Evolutionary conservation across 2,329 filamentous ascomycete species (phyloP), one percentile per base, ranked within the genome.

Genomic region (Phialemoniopsis sp.): DNA sequence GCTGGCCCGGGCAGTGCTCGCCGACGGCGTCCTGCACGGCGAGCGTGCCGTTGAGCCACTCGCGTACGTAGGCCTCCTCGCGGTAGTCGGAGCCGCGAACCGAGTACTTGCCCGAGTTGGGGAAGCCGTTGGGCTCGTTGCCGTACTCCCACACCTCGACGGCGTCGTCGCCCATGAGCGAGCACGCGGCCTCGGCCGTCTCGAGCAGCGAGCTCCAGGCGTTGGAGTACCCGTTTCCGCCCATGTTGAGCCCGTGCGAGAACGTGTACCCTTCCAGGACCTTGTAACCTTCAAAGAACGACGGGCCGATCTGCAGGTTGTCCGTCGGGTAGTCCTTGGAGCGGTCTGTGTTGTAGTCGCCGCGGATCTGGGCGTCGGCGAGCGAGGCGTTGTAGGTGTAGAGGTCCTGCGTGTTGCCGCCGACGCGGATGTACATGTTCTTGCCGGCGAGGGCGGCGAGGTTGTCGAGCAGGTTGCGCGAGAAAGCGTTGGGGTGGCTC

Each of bases 381-480:
- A 80, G 68, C 5, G 66, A 68, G 2, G 67, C 58, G 46, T 82
- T 70, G 56, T 78, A 83, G 28, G 26, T 17, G 34, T 34, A 31
- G 21, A 39, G 38, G 18, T 41, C 34, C 36, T 32, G 31, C 18
- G 40, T 36, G 37, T 42, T 42, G 13, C 40, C 40, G n/a, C 40
- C 40, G 13, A 42, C 37, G 13, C 40, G 40, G 21, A 42, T 36
- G 9, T 36, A 18, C 10, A 37, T 32, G 15, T 21, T 26, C 10
- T 9, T 16, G 33, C 36, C 37, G 18, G 29, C 21, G 21, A 29
- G 30, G 21, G 5, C 17, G 3, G 19, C 21, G 10, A 36, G 9
- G 26, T 15, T 29, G 19, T 19, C 16, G 8, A 36, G 21, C 21
- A 36, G 34, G 26, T 36, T 36, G n/a, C 16, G 14, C 21, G 34